Conservation (phyloP, 345 rosid genomes). For the Gossypioides kirkii region DNA sequence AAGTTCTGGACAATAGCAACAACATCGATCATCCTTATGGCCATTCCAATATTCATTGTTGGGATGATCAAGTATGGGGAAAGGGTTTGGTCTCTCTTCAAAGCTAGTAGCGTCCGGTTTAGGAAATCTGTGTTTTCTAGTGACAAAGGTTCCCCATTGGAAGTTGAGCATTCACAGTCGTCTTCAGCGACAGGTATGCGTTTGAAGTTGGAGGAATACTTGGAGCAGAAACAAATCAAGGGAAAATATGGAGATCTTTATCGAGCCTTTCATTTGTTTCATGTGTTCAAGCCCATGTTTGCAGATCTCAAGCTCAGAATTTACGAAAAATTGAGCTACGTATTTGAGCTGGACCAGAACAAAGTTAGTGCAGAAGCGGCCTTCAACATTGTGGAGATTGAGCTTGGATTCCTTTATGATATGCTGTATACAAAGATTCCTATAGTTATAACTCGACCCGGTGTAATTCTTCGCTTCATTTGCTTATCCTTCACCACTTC, state of each 20-base stretch:
- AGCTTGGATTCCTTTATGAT: slow-evolving; percentile 18
- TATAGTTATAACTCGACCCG: neutral
- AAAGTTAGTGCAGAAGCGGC: neutral
- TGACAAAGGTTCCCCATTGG: neutral
- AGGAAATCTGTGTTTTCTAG: neutral
- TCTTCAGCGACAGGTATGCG: neutral
- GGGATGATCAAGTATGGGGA: slow-evolving; percentile 3
- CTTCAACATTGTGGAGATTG: slow-evolving; percentile 11
- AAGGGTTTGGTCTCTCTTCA: neutral
- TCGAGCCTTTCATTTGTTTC: neutral
- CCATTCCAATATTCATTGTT: neutral
- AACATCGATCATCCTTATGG: neutral
- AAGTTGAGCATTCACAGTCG: neutral
- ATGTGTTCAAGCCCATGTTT: neutral
- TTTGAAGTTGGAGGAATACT: neutral
- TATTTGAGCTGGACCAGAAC: neutral
- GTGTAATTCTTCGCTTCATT: neutral
- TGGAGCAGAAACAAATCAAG: neutral
- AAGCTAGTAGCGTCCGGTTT: neutral
- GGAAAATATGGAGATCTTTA: neutral
- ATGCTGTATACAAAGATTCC: slow-evolving; percentile 19
- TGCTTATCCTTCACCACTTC: neutral
- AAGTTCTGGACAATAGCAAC: neutral
- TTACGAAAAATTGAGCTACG: neutral
- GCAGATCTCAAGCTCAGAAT: slow-evolving; percentile 9